Conservation (phyloP, 257 asterid genomes). For the Solanum phureja region DNA sequence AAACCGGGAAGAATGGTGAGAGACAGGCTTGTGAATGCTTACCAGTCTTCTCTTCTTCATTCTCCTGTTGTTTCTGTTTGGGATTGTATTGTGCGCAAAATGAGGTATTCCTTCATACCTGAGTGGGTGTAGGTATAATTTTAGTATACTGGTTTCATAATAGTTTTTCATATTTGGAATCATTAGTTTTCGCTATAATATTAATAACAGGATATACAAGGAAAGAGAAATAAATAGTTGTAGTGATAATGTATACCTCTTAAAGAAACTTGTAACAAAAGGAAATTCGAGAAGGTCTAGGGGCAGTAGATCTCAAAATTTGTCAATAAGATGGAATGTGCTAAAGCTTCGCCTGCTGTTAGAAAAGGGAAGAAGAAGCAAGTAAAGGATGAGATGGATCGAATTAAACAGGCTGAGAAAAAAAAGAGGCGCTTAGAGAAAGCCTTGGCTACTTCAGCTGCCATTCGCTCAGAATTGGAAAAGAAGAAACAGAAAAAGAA, state of each 20-base stretch:
- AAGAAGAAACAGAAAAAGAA: constrained; percentile 90
- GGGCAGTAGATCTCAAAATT: neutral
- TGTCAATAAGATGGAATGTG: constrained; percentile 49
- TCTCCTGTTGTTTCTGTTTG: constrained; percentile 79
- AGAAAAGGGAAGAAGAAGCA: constrained; percentile 87
- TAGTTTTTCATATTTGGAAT: neutral
- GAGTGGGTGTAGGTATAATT: constrained; percentile 80
- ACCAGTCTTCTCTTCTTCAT: constrained; percentile 59
- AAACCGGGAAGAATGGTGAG: constrained; percentile 42
- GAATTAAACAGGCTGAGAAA: constrained; percentile 95
- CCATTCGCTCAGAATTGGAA: constrained; percentile 82
- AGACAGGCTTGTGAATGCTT: constrained; percentile 25
- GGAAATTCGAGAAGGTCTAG: constrained; percentile 1
- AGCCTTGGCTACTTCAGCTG: constrained; percentile 97
- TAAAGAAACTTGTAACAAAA: constrained; percentile 16
- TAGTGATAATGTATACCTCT: constrained; percentile 29
- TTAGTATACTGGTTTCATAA: neutral
- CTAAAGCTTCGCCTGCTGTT: constrained; percentile 42
- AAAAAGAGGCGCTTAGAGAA: constrained; percentile 90
- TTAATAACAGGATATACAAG: constrained; percentile 22
- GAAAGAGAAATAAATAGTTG: constrained; percentile 8
- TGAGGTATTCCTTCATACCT: constrained; percentile 86
- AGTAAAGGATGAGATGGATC: constrained; percentile 84
- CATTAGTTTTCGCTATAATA: neutral
- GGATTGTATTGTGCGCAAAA: constrained; percentile 88